Conservation (phyloP, 495 filamentous ascomycete genomes). For the Neurospora sp. region DNA sequence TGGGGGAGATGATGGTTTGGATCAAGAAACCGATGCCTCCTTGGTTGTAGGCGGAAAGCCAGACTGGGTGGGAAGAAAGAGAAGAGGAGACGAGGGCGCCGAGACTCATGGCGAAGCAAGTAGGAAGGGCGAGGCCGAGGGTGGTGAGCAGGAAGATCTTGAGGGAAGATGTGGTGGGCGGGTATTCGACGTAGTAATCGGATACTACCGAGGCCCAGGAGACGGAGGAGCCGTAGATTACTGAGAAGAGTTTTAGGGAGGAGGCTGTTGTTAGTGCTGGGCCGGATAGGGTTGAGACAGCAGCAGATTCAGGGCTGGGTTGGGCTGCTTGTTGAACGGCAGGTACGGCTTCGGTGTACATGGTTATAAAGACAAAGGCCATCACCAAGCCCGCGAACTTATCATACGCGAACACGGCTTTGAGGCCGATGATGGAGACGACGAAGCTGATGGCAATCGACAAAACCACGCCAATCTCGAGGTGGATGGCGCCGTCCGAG, state of each 20-base stretch:
- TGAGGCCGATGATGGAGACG: slow-evolving; percentile 38
- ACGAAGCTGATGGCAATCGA: slow-evolving; percentile 30
- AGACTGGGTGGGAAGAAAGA: slow-evolving; percentile 37
- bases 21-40: slow-evolving; percentile 51
- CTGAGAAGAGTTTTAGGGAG: slow-evolving; percentile 41
- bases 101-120: slow-evolving; percentile 44
- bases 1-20: slow-evolving; percentile 43
- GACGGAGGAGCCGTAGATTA: slow-evolving; percentile 49
- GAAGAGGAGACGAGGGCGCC: slow-evolving; percentile 45
- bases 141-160: slow-evolving; percentile 44
- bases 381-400: slow-evolving; percentile 39
- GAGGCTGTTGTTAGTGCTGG: slow-evolving; percentile 35
- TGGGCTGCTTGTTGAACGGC: neutral
- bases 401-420: slow-evolving; percentile 33
- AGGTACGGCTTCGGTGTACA: slow-evolving; percentile 25
- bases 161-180: slow-evolving; percentile 36
- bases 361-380: slow-evolving; percentile 48
- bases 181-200: slow-evolving; percentile 56
- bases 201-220: slow-evolving; percentile 51
- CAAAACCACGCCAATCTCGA: slow-evolving; percentile 40
- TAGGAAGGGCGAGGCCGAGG: slow-evolving; percentile 42
- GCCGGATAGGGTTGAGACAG: slow-evolving; percentile 20
- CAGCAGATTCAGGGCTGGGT: neutral
- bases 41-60: slow-evolving; percentile 35
- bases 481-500: slow-evolving; percentile 33